A percentile compares a stretch with the other conserved stretches of the same genome.
Evolutionary conservation across 768 basidiomycete genomes (phyloP).

Genomic region (Leccinum rimulosum): DNA sequence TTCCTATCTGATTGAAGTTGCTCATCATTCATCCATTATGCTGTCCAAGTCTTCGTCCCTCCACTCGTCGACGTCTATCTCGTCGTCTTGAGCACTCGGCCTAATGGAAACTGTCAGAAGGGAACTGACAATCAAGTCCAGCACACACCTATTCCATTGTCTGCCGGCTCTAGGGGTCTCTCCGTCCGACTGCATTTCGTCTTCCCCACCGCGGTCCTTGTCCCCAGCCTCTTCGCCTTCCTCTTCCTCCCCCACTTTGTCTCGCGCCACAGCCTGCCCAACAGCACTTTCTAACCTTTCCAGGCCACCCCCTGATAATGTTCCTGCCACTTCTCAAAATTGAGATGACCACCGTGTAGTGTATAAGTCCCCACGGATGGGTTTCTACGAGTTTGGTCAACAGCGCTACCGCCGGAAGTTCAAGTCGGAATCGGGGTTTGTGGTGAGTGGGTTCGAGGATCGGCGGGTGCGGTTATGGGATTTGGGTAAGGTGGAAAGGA

Average conservation of each 20-base stretch:
- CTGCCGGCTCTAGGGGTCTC: conserved; percentile 27
- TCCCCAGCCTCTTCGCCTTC: conserved; percentile 37
- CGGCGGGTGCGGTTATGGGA: conserved; percentile 88
- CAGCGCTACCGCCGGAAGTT: conserved; percentile 60
- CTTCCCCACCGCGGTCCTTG: conserved; percentile 33
- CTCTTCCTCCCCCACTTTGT: conserved; percentile 33
- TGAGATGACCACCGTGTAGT: conserved; percentile 70
- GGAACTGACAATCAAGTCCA: not conserved
- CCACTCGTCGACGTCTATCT: conserved; percentile 58
- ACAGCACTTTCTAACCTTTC: conserved; percentile 64
- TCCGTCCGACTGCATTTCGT: conserved; percentile 30
- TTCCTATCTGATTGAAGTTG: conserved; percentile 37
- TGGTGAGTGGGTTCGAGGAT: conserved; percentile 90
- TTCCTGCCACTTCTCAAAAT: conserved; percentile 67
- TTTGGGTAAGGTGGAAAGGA: conserved; percentile 65
- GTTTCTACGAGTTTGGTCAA: conserved; percentile 74
- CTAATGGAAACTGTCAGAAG: conserved; percentile 15
- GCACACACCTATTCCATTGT: conserved; percentile 31
- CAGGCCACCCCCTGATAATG: conserved; percentile 68
- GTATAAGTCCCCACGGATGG: conserved; percentile 83
- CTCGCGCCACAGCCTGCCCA: conserved; percentile 57
- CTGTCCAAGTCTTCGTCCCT: conserved; percentile 35
- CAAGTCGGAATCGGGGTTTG: conserved; percentile 58
- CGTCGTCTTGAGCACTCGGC: conserved; percentile 34
- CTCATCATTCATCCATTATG: conserved; percentile 38